A percentile compares a stretch with the other conserved stretches of the same genome.
These are phyloP conservation scores for Penicillium corylophilum DNA, from an alignment of 2,329 filamentous ascomycete genomes.

Conservation along the genomic window DNA sequence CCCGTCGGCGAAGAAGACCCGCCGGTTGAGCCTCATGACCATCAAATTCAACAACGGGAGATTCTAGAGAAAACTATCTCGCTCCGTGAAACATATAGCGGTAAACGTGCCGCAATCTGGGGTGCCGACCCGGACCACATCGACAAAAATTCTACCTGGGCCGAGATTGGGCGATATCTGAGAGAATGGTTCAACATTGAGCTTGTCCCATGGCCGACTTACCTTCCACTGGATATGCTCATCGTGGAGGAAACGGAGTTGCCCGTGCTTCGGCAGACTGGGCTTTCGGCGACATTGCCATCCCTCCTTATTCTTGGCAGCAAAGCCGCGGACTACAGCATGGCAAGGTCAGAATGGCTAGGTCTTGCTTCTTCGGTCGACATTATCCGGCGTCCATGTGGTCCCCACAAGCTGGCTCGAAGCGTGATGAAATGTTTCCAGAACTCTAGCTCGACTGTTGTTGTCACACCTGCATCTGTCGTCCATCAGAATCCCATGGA, in stretches of 20 bases:
- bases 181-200: constrained; percentile 39
- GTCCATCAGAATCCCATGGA: constrained; percentile 15
- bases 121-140: constrained; percentile 24
- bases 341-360: constrained; percentile 28
- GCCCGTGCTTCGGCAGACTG: constrained; percentile 18
- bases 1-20: constrained; percentile 28
- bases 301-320: constrained; percentile 41
- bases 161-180: constrained; percentile 31
- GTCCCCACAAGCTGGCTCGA: constrained; percentile 43
- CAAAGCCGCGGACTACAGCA: constrained; percentile 36
- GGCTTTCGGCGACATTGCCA: constrained; percentile 21
- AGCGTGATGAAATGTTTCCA: constrained; percentile 33
- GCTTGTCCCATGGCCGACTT: constrained; percentile 31
- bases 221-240: constrained; percentile 33
- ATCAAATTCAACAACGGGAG: constrained; percentile 24
- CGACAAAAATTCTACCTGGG: constrained; percentile 24
- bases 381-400: constrained; percentile 41
- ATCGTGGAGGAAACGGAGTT: constrained; percentile 35
- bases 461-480: constrained; percentile 12
- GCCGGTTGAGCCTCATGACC: constrained; percentile 16
- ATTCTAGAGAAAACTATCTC: constrained; percentile 21
- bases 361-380: constrained; percentile 35
- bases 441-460: constrained; percentile 11
- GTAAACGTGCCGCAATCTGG: constrained; percentile 30
- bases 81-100: constrained; percentile 27